Evolutionary conservation across 192 early-diverging fungal genomes (phyloP), one percentile per base, ranked within the genome.

Genomic region (Fimicolochytrium jonesii): DNA sequence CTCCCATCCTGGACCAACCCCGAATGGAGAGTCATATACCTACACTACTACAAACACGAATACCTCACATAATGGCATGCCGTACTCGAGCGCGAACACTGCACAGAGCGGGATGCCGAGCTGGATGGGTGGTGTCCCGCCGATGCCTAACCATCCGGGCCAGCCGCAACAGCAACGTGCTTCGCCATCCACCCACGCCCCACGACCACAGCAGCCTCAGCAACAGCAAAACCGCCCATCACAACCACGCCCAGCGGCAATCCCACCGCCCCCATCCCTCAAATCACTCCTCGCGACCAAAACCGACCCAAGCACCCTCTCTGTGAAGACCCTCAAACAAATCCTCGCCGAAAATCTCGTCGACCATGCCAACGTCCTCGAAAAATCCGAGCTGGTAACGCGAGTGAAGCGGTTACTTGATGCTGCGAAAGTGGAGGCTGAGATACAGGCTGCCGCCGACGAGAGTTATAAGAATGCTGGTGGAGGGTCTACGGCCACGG

Each of bases 381-480:
- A 93, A 54, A 91, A 90, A 48, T 64, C 68, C 15, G 91, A 93
- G 64, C 77, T 93, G 11, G 77, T 91, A 2, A 69, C 73, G 31
- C 68, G 82, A 0, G 84, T 92, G 0, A 63, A 85, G 29, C 74
- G 79, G 47, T 75, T 93, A 7, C 70, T 90, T 0, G 82, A 84
- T 13, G 80, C 29, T 18, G 54, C 37, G 35, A 7, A 28, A 6
- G 22, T 34, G 3, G 53, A 58, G 29, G 29, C 25, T 7, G 55
- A 6, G 3, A 33, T 33, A 2, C 52, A 32, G 18, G 32, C 26
- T 3, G 15, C 29, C 32, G 52, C 34, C 6, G 28, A 55, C 6
- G 52, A 15, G 2, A 15, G 30, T 2, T 32, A 35, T 55, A 18
- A 36, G 31, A 34, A 55, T 87, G 20, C 70, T 90, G 17, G 88